Conservation (phyloP, 441 rosid genomes). For the Pelargonium myrrhifolium region DNA sequence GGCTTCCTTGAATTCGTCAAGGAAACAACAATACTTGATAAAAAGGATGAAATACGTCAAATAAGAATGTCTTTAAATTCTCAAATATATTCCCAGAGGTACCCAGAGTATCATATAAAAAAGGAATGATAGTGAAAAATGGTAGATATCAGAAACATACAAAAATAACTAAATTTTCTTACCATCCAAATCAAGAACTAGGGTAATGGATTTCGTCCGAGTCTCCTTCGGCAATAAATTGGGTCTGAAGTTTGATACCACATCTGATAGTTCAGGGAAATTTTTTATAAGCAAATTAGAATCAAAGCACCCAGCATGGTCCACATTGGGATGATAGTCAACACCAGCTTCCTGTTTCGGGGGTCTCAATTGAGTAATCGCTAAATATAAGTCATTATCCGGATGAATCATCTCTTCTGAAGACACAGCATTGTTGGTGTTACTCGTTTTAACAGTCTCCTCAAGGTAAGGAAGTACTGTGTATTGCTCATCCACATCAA, state of each 20-base stretch:
- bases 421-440: constrained; percentile 36
- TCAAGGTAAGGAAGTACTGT: constrained; percentile 72
- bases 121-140: no score
- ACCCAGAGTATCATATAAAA: no score
- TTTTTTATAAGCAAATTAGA: constrained; percentile 84
- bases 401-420: constrained; percentile 32
- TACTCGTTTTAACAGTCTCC: constrained; percentile 44
- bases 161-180: constrained; percentile 14
- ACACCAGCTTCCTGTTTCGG: constrained; percentile 41
- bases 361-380: constrained; percentile 53
- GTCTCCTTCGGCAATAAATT: constrained; percentile 86
- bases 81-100: no score
- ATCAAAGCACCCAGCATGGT: constrained; percentile 48
- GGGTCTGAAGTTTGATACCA: constrained; percentile 79
- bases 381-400: constrained; percentile 50
- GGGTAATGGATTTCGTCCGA: constrained; percentile 83
- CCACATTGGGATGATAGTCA: constrained; percentile 33
- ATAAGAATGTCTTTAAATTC: no score
- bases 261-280: constrained; percentile 72
- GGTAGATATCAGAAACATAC: background rate
- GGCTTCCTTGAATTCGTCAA: no score
- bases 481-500: constrained; percentile 59
- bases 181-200: constrained; percentile 97
- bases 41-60: no score
- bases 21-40: no score